phyloP scores from a whole-genome alignment of 345 rosid genomes.

The Populus euphratica region DNA sequence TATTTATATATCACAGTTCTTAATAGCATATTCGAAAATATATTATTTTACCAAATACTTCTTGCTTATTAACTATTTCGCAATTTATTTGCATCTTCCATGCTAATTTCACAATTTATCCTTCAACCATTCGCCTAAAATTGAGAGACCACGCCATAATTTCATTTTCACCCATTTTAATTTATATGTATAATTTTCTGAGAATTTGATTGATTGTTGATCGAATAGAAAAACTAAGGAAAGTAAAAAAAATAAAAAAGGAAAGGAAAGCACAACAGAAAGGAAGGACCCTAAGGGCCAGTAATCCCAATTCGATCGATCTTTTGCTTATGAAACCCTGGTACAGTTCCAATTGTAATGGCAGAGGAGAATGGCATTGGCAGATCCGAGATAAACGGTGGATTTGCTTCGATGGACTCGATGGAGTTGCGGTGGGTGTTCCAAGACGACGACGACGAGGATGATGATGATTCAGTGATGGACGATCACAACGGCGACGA shows the following conservation, averaged over 20 bases:
- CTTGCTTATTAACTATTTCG: too few species aligned
- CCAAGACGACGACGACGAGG: constrained; percentile 61
- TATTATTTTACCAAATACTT: too few species aligned
- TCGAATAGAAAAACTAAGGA: background rate
- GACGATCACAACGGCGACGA: constrained; percentile 38
- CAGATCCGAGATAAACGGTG: constrained; percentile 50
- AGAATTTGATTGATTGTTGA: background rate
- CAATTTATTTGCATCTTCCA: too few species aligned
- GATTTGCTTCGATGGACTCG: constrained; percentile 67
- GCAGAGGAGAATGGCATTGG: constrained; percentile 52
- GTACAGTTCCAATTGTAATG: constrained; percentile 23
- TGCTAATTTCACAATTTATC: too few species aligned
- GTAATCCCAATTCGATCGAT: background rate
- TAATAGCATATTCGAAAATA: too few species aligned
- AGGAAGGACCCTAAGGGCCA: background rate
- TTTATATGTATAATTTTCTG: too few species aligned
- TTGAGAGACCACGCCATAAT: too few species aligned
- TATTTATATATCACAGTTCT: too few species aligned
- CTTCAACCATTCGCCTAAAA: too few species aligned
- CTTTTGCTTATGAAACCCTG: background rate
- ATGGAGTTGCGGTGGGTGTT: constrained; percentile 92
- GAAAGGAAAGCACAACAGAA: background rate
- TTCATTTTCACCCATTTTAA: too few species aligned
- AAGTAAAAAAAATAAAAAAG: background rate
- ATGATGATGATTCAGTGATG: constrained; percentile 50